These are phyloP conservation scores for Radiomyces spectabilis DNA, from an alignment of 192 early-diverging fungal genomes.

Conservation along the genomic window DNA sequence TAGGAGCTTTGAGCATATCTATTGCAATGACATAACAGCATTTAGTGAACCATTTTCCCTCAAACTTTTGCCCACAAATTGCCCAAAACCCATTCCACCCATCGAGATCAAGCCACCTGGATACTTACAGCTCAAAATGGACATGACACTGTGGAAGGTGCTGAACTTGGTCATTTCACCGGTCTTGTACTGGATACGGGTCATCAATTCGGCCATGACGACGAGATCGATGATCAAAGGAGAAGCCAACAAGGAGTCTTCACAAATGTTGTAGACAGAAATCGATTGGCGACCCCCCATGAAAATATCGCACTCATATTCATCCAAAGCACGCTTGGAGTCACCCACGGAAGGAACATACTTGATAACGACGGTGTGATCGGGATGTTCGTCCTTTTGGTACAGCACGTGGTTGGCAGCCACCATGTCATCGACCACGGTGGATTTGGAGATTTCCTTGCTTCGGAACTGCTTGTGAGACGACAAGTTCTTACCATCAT, in stretches of 20 bases:
- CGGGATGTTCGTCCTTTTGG: conserved; percentile 63
- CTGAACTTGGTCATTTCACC: conserved; percentile 65
- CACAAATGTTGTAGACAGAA: conserved; percentile 98
- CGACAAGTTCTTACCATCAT: conserved; percentile 97
- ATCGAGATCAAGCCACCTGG: no score
- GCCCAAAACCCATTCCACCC: no score
- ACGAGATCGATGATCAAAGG: conserved; percentile 96
- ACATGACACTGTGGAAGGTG: conserved; percentile 93
- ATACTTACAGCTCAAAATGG: conserved; percentile 59
- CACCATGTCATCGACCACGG: conserved; percentile 99
- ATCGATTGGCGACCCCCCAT: conserved; percentile 97
- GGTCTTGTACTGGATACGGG: conserved; percentile 87
- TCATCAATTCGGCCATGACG: conserved; percentile 95
- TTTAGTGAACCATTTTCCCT: no score
- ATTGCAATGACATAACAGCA: background rate
- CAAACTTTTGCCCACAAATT: no score
- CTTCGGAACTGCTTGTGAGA: conserved; percentile 96
- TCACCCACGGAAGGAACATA: conserved; percentile 96
- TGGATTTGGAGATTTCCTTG: conserved; percentile 99
- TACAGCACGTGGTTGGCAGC: conserved; percentile 89
- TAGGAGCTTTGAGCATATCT: conserved; percentile 95
- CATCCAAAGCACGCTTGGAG: conserved; percentile 96
- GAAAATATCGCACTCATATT: conserved; percentile 98
- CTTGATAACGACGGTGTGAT: conserved; percentile 91
- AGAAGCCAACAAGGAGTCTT: conserved; percentile 96